A percentile compares a stretch with the other conserved stretches of the same genome.
Conservation (phyloP, 2,329 filamentous ascomycete genomes). For the Hypocrella siamensis region DNA sequence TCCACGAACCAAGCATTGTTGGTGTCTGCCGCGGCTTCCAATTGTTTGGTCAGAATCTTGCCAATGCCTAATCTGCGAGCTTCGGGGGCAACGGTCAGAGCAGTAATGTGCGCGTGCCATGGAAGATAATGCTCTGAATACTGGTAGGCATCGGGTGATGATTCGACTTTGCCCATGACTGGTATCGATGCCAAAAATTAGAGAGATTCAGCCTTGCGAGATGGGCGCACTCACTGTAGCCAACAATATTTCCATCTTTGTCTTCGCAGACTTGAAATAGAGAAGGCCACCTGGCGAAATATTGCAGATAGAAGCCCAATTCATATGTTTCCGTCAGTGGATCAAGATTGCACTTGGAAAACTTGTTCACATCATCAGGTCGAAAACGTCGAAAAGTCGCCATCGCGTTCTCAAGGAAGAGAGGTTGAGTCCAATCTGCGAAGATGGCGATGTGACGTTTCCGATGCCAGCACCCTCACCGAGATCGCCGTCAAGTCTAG, state of each 20-base stretch:
- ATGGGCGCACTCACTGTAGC: conserved; percentile 55
- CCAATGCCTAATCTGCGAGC: conserved; percentile 79
- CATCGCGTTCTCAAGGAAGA: conserved; percentile 32
- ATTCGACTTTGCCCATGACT: conserved; percentile 97
- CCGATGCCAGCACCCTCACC: no score
- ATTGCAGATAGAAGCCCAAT: conserved; percentile 86
- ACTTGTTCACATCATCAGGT: conserved; percentile 69
- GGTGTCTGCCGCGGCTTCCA: conserved; percentile 70
- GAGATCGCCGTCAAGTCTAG: no score
- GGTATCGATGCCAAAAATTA: conserved; percentile 17
- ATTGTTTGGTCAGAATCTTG: conserved; percentile 61
- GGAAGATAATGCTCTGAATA: conserved; percentile 84
- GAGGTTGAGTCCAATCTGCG: no score
- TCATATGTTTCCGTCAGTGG: conserved; percentile 97
- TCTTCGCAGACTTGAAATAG: conserved; percentile 89
- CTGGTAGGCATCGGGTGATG: conserved; percentile 58
- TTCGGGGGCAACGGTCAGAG: conserved; percentile 77
- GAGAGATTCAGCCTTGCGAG: conserved; percentile 6
- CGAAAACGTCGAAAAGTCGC: conserved; percentile 75
- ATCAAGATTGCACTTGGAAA: conserved; percentile 92
- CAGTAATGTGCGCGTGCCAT: conserved; percentile 98
- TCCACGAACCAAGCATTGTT: conserved; percentile 91
- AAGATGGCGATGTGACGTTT: no score
- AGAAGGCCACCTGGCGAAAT: conserved; percentile 89
- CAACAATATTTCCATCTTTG: conserved; percentile 72